phyloP scores from a whole-genome alignment of 2,329 filamentous ascomycete genomes.

The Penicillium crustosum region DNA sequence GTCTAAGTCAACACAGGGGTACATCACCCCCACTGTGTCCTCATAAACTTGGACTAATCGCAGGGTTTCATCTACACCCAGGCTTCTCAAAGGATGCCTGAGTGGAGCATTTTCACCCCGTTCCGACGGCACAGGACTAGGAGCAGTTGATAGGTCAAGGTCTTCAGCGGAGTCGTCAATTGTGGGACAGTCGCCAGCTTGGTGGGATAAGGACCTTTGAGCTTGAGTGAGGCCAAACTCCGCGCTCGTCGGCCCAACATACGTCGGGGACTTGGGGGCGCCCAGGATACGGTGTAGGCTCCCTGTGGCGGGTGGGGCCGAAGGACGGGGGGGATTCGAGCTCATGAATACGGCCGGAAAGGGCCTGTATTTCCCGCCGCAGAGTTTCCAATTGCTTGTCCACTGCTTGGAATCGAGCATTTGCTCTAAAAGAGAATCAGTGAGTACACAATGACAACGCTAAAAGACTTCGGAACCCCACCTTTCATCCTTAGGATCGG shows the following conservation, averaged over 20 bases:
- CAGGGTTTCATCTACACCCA: conserved; percentile 73
- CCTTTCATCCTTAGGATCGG: conserved; percentile 23
- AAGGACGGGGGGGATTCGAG: conserved; percentile 25
- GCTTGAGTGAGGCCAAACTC: conserved; percentile 35
- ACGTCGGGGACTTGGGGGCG: conserved; percentile 34
- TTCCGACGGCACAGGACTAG: conserved; percentile 25
- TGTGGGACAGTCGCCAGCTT: not conserved
- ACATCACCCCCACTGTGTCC: conserved; percentile 87
- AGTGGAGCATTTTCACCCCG: conserved; percentile 34
- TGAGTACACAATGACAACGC: not conserved
- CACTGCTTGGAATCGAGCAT: conserved; percentile 24
- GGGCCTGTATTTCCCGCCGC: conserved; percentile 31
- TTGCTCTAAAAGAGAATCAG: conserved; percentile 16
- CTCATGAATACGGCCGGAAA: conserved; percentile 31
- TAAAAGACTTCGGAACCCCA: conserved; percentile 1
- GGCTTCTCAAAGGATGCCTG: conserved; percentile 71
- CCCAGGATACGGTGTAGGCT: conserved; percentile 33
- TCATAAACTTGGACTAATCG: conserved; percentile 75
- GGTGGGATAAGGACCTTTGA: conserved; percentile 2
- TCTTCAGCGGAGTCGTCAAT: conserved; percentile 22
- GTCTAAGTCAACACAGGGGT: conserved; percentile 75
- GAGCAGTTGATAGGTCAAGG: conserved; percentile 18
- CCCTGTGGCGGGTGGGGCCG: conserved; percentile 13
- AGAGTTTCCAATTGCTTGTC: conserved; percentile 31
- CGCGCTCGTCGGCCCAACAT: conserved; percentile 38